Evolutionary conservation across 2,329 filamentous ascomycete genomes (phyloP).

Genomic region (Fusarium compactum): DNA sequence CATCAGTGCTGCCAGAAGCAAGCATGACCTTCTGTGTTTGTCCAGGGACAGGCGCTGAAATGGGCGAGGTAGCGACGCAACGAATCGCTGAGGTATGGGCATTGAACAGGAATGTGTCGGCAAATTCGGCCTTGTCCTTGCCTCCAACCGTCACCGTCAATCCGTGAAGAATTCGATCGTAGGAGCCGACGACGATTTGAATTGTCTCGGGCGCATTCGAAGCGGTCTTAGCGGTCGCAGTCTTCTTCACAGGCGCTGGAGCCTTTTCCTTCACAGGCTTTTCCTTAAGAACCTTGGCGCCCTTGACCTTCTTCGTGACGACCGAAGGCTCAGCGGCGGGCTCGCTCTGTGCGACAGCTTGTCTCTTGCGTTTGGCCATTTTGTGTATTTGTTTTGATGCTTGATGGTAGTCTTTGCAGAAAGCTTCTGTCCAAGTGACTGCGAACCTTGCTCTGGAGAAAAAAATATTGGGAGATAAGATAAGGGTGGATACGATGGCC

Average conservation of each 20-base stretch:
- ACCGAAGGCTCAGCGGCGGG: slow-evolving; percentile 38
- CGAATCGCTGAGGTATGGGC: slow-evolving; percentile 92
- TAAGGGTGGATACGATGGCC: slow-evolving; percentile 47
- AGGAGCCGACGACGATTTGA: slow-evolving; percentile 92
- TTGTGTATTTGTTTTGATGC: slow-evolving; percentile 27
- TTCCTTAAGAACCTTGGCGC: slow-evolving; percentile 25
- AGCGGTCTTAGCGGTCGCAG: slow-evolving; percentile 34
- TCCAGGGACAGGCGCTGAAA: slow-evolving; percentile 70
- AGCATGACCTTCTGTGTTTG: slow-evolving; percentile 87
- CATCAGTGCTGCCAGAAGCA: slow-evolving; percentile 91
- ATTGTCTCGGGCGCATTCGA: slow-evolving; percentile 66
- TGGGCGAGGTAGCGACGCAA: slow-evolving; percentile 85
- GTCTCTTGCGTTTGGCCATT: slow-evolving; percentile 66
- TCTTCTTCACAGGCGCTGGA: slow-evolving; percentile 42
- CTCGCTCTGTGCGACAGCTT: slow-evolving; percentile 49
- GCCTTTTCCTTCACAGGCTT: slow-evolving; percentile 31
- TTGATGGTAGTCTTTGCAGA: slow-evolving; percentile 14
- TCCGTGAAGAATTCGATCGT: slow-evolving; percentile 92
- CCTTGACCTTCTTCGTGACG: slow-evolving; percentile 49
- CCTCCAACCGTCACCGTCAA: slow-evolving; percentile 77
- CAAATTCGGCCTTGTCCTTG: slow-evolving; percentile 71
- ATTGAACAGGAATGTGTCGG: slow-evolving; percentile 95
- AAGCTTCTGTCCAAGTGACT: slow-evolving; percentile 17
- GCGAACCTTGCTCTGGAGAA: slow-evolving; percentile 27
- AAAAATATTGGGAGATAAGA: slow-evolving; percentile 52